A percentile compares a stretch with the other conserved stretches of the same genome.
Conservation (phyloP, 2,329 filamentous ascomycete genomes). For the Aspergillus tubingensis region DNA sequence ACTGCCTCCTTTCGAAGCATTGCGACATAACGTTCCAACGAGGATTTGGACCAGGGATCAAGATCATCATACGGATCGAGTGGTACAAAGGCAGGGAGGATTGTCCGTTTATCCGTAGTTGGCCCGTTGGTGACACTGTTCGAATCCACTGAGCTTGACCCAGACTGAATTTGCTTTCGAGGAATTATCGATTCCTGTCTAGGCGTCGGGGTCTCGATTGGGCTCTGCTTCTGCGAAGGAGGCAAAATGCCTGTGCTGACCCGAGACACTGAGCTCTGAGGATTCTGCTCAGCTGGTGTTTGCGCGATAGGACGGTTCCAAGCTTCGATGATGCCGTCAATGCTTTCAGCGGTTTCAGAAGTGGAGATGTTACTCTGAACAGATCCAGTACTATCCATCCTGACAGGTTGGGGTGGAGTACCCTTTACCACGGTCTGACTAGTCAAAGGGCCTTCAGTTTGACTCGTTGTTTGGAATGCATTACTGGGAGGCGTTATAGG, state of each 20-base stretch:
- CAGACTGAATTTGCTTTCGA: conserved; percentile 4
- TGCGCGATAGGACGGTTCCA: conserved; percentile 42
- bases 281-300: conserved; percentile 1
- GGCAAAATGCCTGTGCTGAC: conserved; percentile 10
- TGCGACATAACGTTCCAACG: conserved; percentile 55
- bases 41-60: conserved; percentile 60
- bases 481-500: conserved; percentile 12
- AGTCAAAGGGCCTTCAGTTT: conserved; percentile 22
- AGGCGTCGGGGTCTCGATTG: conserved; percentile 16
- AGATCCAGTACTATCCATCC: conserved; percentile 35
- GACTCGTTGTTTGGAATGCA: background rate
- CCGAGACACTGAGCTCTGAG: background rate
- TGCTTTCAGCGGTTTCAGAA: conserved; percentile 37
- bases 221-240: conserved; percentile 16
- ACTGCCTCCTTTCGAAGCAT: conserved; percentile 57
- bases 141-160: background rate
- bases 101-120: conserved; percentile 7
- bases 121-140: conserved; percentile 4
- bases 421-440: conserved; percentile 25
- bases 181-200: conserved; percentile 9
- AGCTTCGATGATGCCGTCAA: conserved; percentile 48
- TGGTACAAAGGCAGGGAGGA: conserved; percentile 18
- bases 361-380: conserved; percentile 28
- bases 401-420: conserved; percentile 19
- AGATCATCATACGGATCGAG: conserved; percentile 54